A percentile compares a stretch with the other conserved stretches of the same genome.
phyloP scores from a whole-genome alignment of 139 green algal genomes.

The Auxenochlorella pyrenoidosa region DNA sequence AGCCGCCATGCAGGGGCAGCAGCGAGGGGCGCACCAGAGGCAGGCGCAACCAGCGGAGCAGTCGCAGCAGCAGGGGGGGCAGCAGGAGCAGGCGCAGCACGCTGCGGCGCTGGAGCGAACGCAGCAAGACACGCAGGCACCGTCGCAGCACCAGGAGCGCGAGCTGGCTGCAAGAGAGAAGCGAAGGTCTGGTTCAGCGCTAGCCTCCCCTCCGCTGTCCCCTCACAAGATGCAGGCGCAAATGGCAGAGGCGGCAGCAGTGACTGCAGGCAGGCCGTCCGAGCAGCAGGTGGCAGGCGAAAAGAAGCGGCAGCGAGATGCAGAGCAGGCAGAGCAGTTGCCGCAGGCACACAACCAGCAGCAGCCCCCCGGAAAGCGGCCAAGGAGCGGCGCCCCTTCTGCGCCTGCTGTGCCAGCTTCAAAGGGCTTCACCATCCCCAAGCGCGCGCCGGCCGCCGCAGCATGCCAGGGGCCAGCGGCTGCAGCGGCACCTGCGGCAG shows the following conservation, averaged over 20 bases:
- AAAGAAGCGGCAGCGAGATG: not conserved
- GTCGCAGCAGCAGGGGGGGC: not conserved
- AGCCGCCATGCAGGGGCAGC: not conserved
- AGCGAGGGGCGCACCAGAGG: not conserved
- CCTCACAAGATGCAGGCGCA: not conserved
- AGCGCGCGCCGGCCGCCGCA: not conserved
- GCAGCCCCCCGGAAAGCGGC: not conserved
- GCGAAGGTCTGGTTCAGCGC: not conserved
- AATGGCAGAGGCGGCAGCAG: not conserved
- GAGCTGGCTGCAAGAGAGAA: not conserved
- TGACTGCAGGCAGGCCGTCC: not conserved
- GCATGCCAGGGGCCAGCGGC: too few species aligned
- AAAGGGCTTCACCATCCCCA: constrained; percentile 26
- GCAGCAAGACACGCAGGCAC: not conserved
- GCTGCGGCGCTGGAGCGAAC: not conserved
- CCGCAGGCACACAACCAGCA: not conserved
- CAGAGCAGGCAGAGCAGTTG: not conserved
- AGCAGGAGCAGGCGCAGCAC: not conserved
- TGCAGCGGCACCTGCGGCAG: too few species aligned
- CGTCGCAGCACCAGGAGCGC: not conserved
- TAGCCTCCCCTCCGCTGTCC: not conserved
- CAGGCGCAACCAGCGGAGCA: not conserved
- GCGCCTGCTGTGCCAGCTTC: not conserved
- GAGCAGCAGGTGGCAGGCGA: not conserved
- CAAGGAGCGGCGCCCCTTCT: too few species aligned